Evolutionary conservation across 2,329 filamentous ascomycete species (phyloP).

Genomic region (Fusarium hostae): DNA sequence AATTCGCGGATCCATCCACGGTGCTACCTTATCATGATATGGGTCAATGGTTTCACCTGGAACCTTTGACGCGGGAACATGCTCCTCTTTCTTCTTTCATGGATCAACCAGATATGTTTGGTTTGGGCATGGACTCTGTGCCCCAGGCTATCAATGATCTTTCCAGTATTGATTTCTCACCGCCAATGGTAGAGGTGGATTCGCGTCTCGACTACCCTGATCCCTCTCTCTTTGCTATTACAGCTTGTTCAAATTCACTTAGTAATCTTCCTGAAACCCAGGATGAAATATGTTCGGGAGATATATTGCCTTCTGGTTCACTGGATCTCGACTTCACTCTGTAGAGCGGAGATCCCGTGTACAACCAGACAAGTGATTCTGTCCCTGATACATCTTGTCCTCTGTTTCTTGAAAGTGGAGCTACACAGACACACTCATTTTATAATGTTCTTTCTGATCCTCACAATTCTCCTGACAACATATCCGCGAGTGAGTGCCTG

Average conservation of each 20-base stretch:
- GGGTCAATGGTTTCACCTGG: conserved; percentile 1
- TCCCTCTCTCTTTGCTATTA: background rate
- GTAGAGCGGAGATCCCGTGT: conserved; percentile 21
- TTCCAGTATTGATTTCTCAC: background rate
- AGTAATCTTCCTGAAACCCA: background rate
- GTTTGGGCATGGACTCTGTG: background rate
- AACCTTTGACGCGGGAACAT: background rate
- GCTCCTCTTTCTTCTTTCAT: conserved; percentile 1
- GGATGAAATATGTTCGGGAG: background rate
- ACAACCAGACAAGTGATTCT: background rate
- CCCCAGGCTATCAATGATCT: background rate
- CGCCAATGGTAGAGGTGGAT: background rate
- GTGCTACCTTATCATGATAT: background rate
- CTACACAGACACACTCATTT: background rate
- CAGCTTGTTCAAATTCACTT: background rate
- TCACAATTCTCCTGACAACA: background rate
- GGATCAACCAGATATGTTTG: background rate
- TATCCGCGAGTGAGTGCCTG: background rate
- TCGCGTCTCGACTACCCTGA: background rate
- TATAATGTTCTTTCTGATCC: background rate
- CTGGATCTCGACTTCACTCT: conserved; percentile 13
- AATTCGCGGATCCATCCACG: background rate
- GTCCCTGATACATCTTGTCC: background rate
- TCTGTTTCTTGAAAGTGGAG: background rate
- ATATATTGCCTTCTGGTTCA: background rate